phyloP scores from a whole-genome alignment of 306 rosid species.

The Citrullus colocynthis region DNA sequence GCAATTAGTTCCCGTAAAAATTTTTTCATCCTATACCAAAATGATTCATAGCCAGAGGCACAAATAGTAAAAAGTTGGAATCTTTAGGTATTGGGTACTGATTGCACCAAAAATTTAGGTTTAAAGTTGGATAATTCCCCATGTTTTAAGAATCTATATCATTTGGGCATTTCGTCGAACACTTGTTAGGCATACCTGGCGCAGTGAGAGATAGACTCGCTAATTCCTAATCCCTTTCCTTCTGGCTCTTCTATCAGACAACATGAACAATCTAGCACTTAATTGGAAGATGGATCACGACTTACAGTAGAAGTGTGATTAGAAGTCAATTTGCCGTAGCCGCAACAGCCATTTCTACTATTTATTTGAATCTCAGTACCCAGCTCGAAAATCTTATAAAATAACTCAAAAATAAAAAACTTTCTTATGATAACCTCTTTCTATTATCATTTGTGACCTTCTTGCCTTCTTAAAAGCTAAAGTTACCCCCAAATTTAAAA shows the following conservation, averaged over 20 bases:
- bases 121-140: background rate
- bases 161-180: constrained; percentile 3
- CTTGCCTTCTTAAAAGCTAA: too few relatives aligned
- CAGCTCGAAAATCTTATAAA: background rate
- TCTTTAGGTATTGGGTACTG: background rate
- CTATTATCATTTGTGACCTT: too few relatives aligned
- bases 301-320: background rate
- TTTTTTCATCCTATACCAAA: too few relatives aligned
- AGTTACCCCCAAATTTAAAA: too few relatives aligned
- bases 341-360: background rate
- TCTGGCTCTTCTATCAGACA: background rate
- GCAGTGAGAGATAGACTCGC: background rate
- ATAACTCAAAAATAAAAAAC: too few relatives aligned
- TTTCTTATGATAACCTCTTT: too few relatives aligned
- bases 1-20: background rate
- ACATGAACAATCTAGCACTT: background rate
- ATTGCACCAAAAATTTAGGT: background rate
- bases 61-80: background rate
- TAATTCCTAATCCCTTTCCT: background rate
- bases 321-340: too few relatives aligned
- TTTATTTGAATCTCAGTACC: too few relatives aligned
- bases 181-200: background rate
- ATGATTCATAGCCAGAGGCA: background rate
- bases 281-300: background rate
- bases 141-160: background rate